Conservation (phyloP, 768 basidiomycete species). For the Pleurotus cornucopiae region DNA sequence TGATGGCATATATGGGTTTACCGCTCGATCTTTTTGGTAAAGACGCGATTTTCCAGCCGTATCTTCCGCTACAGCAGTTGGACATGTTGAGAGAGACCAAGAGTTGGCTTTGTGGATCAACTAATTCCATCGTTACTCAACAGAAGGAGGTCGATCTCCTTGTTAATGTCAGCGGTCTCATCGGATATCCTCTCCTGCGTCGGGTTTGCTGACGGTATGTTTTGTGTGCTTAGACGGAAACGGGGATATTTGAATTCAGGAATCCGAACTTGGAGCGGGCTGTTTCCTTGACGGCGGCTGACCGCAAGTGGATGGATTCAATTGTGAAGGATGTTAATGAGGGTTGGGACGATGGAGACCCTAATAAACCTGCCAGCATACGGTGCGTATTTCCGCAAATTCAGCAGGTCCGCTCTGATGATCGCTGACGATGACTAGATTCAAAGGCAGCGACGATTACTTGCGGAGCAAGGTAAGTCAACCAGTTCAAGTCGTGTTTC, state of each 20-base stretch:
- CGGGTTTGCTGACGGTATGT: neutral
- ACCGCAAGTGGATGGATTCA: conserved; percentile 98
- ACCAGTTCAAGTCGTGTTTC: neutral
- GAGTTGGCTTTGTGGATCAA: conserved; percentile 92
- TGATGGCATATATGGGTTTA: conserved; percentile 90
- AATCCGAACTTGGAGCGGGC: conserved; percentile 77
- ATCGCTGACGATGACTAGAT: conserved; percentile 39
- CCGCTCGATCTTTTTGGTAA: conserved; percentile 92
- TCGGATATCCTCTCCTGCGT: neutral
- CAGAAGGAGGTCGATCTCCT: conserved; percentile 89
- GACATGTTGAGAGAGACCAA: conserved; percentile 78
- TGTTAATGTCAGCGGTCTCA: conserved; percentile 63
- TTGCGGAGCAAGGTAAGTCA: conserved; percentile 70
- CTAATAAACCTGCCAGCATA: conserved; percentile 51
- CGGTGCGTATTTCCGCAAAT: conserved; percentile 41
- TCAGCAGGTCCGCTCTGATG: neutral
- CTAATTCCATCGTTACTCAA: conserved; percentile 92
- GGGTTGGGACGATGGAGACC: conserved; percentile 67
- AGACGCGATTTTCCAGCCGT: conserved; percentile 97
- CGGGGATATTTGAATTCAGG: conserved; percentile 80
- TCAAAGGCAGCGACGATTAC: conserved; percentile 96
- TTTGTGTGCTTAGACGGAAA: conserved; percentile 64
- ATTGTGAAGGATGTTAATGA: conserved; percentile 84
- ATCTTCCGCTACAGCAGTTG: conserved; percentile 91
- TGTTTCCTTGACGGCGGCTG: conserved; percentile 82